Base-by-base conservation (phyloP, 768 basidiomycete genomes). In the Russula sp. region DNA sequence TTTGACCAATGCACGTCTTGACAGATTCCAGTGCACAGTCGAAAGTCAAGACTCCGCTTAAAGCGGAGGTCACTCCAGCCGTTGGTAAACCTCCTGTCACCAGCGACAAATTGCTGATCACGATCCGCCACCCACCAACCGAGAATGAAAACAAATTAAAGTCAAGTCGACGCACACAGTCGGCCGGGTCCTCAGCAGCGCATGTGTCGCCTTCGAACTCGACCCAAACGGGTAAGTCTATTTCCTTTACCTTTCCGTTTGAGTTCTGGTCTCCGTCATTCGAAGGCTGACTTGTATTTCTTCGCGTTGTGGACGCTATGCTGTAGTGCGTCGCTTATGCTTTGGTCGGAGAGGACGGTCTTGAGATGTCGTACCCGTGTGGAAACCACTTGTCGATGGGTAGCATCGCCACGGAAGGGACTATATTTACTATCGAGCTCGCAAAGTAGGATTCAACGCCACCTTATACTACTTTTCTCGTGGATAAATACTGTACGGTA, bases 71-170 rank as follows among this genome's bases (percentile, higher is more conserved):
- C n/a, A 18, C 51, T 6, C 28, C 62, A 18, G 16, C 20, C 34
- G 20, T 20, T 26, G 57, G 26, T 18, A 24, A 32, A 6, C 55
- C 44, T 1, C n/a, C 55, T 46, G 44, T 22, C 44, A 9, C 44
- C 8, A 20, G n/a, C 11, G 62, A 66, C 18, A 66, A 66, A 59
- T 36, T 66, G 3, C n/a, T 66, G 50, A 64, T 66, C 42, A 59
- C 62, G 20, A 66, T 66, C 44, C 62, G 62, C 13, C 51, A 66
- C 36, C 62, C 42, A 14, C 62, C 61, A 6, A 58, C 65, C 3
- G 57, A 57, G 36, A 66, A 64, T 14, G 65, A 66, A 40, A 66
- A 59, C 28, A 66, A 63, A 32, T 66, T 28, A 66, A 64, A 28
- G 62, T 66, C 20, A 66, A 66, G 44, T 44, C 30, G n/a, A 49